Base-by-base conservation (phyloP, 2,329 filamentous ascomycete species). In the Phyllosticta capitalensis region DNA sequence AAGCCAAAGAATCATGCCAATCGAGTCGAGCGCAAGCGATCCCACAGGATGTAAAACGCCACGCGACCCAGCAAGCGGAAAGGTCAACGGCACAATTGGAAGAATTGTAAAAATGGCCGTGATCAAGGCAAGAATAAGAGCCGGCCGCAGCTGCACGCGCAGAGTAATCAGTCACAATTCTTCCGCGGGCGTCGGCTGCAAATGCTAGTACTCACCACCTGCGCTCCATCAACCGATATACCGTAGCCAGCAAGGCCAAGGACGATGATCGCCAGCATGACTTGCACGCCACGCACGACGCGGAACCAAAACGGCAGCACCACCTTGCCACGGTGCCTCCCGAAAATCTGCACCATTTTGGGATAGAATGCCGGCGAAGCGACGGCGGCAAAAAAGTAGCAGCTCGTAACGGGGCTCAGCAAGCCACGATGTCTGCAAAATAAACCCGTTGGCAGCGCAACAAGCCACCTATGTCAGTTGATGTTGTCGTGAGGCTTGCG, bases 211-310 rank as follows among this genome's bases (percentile, higher is more conserved):
- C 56, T 58, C 56, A 58, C 12, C 22, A 52, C 30, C 30, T 38
- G 9, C 30, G 30, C 49, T 24, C 55, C 33, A n/a, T 61, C 17
- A 28, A 65, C 52, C 10, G 66, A 67, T n/a, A 66, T 59, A 0
- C 61, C 28, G 53, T 68, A 71, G 2, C 64, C 65, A 10, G 66
- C 66, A 12, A 69, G 61, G 9, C 63, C 67, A 21, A 71, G 62
- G 7, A 66, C 54, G 3, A 71, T 56, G 21, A 71, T 53, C 33
- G 65, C 64, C 55, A 71, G 67, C 55, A 71, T 54, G 30, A 70
- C 53, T 54, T 72, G 69, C 14, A 67, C 55, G 14, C 59, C 60
- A 20, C 69, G 68, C 50, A 71, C 61, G 55, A 61, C 61, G 10
- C 69, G 58, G 59, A 66, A 64, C 64, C 63, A 68, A 5, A 56